Conservation (phyloP, 1,284 basidiomycete genomes). For the Apiotrichum gamsii region DNA sequence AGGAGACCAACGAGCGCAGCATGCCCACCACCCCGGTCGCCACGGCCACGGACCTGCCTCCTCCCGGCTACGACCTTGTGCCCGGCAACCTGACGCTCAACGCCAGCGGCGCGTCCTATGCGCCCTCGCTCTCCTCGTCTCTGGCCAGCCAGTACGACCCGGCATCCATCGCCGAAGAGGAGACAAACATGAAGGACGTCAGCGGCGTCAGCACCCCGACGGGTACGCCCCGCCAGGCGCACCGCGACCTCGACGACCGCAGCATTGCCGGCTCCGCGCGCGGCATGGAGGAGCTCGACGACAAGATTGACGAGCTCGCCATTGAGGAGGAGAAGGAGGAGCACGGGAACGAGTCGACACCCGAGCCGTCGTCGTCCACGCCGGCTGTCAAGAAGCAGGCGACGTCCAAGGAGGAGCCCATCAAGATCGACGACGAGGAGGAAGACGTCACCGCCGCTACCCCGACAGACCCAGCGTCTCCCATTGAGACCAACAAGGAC, state of each 20-base stretch:
- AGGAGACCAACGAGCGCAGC: slow-evolving; percentile 29
- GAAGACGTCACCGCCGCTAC: too few relatives aligned
- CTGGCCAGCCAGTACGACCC: slow-evolving; percentile 33
- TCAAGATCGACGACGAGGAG: background rate
- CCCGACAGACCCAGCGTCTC: too few relatives aligned
- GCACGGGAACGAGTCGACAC: background rate
- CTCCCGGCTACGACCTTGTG: slow-evolving; percentile 29
- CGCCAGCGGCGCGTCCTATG: slow-evolving; percentile 15
- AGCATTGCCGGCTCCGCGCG: slow-evolving; percentile 3
- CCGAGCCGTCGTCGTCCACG: too few relatives aligned
- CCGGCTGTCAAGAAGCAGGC: background rate
- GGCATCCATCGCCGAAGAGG: slow-evolving; percentile 22
- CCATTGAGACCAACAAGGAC: too few relatives aligned
- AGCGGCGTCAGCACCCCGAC: slow-evolving; percentile 40
- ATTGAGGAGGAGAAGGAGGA: background rate
- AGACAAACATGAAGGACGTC: slow-evolving; percentile 36
- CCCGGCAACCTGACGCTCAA: slow-evolving; percentile 35
- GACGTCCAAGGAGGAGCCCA: background rate
- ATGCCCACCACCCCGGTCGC: slow-evolving; percentile 37
- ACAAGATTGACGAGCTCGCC: background rate
- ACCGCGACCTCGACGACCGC: slow-evolving; percentile 26
- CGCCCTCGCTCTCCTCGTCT: slow-evolving; percentile 22
- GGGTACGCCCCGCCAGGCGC: slow-evolving; percentile 37
- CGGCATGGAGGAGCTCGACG: slow-evolving; percentile 2
- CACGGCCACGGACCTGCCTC: slow-evolving; percentile 21